These are phyloP conservation scores for Cladosporium austrohemisphaericum DNA, from an alignment of 2,329 filamentous ascomycete species.

Conservation along the genomic window DNA sequence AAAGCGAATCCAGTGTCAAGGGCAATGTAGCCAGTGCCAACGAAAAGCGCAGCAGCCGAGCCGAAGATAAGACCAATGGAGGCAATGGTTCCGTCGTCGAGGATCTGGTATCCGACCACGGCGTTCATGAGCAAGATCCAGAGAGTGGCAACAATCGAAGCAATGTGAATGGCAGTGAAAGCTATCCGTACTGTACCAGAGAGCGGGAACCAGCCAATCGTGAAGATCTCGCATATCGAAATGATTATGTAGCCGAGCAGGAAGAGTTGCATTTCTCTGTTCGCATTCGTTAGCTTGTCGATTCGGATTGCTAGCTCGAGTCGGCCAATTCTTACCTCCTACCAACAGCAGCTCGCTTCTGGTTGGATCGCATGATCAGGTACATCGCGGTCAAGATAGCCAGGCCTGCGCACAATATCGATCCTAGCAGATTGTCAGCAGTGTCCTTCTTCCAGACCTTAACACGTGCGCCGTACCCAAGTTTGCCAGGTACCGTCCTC, in stretches of 20 bases:
- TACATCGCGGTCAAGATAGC: conserved; percentile 66
- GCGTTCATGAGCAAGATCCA: conserved; percentile 94
- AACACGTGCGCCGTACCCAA: conserved; percentile 58
- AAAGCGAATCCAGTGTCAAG: conserved; percentile 87
- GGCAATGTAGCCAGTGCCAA: conserved; percentile 92
- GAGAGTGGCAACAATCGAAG: conserved; percentile 77
- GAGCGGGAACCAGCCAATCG: conserved; percentile 83
- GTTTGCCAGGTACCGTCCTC: conserved; percentile 69
- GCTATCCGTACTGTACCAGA: conserved; percentile 66
- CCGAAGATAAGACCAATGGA: conserved; percentile 71
- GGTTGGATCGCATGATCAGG: conserved; percentile 75
- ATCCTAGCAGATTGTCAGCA: conserved; percentile 56
- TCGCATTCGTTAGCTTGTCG: background rate
- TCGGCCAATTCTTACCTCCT: conserved; percentile 40
- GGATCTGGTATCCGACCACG: conserved; percentile 83
- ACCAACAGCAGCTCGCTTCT: conserved; percentile 89
- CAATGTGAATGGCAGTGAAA: conserved; percentile 87
- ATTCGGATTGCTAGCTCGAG: background rate
- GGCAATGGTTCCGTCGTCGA: conserved; percentile 86
- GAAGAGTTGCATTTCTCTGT: conserved; percentile 94
- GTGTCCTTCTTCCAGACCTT: conserved; percentile 13
- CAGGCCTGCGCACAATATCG: conserved; percentile 75
- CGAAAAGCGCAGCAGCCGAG: conserved; percentile 69
- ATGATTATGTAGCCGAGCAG: conserved; percentile 81
- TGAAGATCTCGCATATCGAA: conserved; percentile 94